phyloP scores from a whole-genome alignment of 202 grass and related monocot genomes.

The Digitaria exilis region DNA sequence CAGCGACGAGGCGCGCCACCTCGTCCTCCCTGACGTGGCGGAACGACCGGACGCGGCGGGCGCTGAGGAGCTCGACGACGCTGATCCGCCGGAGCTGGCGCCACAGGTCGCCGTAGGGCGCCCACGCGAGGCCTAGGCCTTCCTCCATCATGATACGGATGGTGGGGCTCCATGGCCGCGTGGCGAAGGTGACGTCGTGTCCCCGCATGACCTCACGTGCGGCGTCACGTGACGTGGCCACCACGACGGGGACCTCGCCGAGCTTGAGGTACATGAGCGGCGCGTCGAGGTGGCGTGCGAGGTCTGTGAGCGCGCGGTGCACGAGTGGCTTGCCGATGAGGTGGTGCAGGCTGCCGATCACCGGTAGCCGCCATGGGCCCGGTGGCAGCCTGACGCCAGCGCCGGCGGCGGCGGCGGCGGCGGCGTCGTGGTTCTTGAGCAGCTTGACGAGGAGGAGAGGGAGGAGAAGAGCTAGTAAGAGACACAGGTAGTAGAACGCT shows the following conservation, averaged over 20 bases:
- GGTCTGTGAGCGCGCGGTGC: constrained; percentile 45
- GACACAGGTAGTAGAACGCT: not conserved
- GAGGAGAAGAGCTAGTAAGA: constrained; percentile 27
- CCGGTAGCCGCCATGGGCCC: constrained; percentile 46
- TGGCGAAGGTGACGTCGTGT: constrained; percentile 47
- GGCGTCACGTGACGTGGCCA: constrained; percentile 33
- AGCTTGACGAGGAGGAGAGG: constrained; percentile 16
- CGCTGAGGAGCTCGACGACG: constrained; percentile 57
- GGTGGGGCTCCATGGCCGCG: constrained; percentile 39
- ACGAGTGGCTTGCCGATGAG: constrained; percentile 5
- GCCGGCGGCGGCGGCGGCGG: not conserved
- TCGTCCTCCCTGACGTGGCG: constrained; percentile 54
- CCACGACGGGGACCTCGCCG: constrained; percentile 45
- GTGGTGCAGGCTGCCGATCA: constrained; percentile 58
- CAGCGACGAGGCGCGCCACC: constrained; percentile 32
- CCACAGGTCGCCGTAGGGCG: constrained; percentile 49
- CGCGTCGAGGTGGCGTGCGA: constrained; percentile 30
- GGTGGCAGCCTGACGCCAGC: constrained; percentile 30
- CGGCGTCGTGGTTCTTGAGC: not conserved
- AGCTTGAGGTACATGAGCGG: constrained; percentile 59
- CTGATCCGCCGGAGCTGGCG: constrained; percentile 47
- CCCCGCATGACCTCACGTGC: constrained; percentile 50
- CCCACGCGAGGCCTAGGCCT: constrained; percentile 29
- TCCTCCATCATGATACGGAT: constrained; percentile 18
- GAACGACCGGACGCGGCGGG: constrained; percentile 56